phyloP scores from a whole-genome alignment of 768 basidiomycete species.

The Clitopilus hobsonii region DNA sequence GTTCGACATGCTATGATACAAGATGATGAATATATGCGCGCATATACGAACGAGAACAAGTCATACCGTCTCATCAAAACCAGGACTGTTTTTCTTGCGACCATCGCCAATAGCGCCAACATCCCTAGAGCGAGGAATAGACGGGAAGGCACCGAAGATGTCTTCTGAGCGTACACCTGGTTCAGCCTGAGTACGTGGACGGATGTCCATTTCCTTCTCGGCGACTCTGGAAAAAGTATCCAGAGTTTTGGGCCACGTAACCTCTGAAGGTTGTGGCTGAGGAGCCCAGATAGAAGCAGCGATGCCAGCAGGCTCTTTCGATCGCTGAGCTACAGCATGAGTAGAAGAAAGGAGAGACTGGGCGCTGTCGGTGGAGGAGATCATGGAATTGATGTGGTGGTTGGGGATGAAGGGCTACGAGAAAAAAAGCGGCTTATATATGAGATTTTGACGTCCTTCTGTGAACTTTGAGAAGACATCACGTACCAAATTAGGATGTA shows the following conservation, averaged over 20 bases:
- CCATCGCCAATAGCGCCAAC: slow-evolving; percentile 81
- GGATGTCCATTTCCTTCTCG: slow-evolving; percentile 31
- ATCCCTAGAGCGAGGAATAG: slow-evolving; percentile 32
- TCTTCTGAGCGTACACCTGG: slow-evolving; percentile 47
- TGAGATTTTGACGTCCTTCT: neutral
- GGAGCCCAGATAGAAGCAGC: slow-evolving; percentile 79
- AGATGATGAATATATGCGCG: slow-evolving; percentile 14
- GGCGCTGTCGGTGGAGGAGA: slow-evolving; percentile 25
- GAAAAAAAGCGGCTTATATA: neutral
- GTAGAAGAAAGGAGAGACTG: slow-evolving; percentile 34
- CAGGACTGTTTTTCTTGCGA: slow-evolving; percentile 57
- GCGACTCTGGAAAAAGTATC: slow-evolving; percentile 55
- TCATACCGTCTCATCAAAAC: slow-evolving; percentile 50
- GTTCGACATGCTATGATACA: slow-evolving; percentile 63
- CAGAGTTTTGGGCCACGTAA: slow-evolving; percentile 64
- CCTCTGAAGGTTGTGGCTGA: slow-evolving; percentile 63
- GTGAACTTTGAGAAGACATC: neutral
- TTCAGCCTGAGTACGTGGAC: slow-evolving; percentile 18
- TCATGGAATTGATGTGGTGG: slow-evolving; percentile 20
- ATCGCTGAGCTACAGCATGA: slow-evolving; percentile 30
- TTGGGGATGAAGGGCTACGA: neutral
- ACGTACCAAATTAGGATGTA: neutral
- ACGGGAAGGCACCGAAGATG: slow-evolving; percentile 56
- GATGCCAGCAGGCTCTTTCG: slow-evolving; percentile 32
- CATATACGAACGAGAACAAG: slow-evolving; percentile 10